A percentile compares a stretch with the other conserved stretches of the same genome.
phyloP scores from a whole-genome alignment of 2,329 filamentous ascomycete genomes.

The Aurifilum marmelostoma region DNA sequence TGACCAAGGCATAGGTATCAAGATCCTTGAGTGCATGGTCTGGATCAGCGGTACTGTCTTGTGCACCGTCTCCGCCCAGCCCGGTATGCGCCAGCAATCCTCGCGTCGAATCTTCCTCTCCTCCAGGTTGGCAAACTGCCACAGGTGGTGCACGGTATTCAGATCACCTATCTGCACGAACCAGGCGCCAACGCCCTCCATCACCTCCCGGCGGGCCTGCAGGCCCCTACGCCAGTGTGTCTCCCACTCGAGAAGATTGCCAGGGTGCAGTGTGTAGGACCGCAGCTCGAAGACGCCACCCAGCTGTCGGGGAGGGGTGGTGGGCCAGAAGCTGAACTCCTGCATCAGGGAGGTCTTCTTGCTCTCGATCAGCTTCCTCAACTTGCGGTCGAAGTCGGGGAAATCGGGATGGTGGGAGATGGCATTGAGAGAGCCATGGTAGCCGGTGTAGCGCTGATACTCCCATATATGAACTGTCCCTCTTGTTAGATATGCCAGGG shows the following conservation, averaged over 20 bases:
- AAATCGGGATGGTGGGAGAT: conserved; percentile 86
- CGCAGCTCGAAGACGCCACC: conserved; percentile 95
- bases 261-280: conserved; percentile 94
- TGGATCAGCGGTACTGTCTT: conserved; percentile 98
- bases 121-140: conserved; percentile 97
- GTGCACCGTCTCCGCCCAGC: conserved; percentile 97
- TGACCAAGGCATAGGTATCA: conserved; percentile 96
- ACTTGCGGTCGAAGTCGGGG: conserved; percentile 78
- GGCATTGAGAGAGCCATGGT: conserved; percentile 86
- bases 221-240: conserved; percentile 95
- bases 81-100: conserved; percentile 92
- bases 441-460: conserved; percentile 95
- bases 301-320: conserved; percentile 83
- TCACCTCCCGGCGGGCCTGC: conserved; percentile 88
- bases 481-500: conserved; percentile 20
- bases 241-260: conserved; percentile 97
- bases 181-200: conserved; percentile 98
- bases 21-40: conserved; percentile 89
- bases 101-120: conserved; percentile 89
- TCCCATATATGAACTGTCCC: conserved; percentile 95
- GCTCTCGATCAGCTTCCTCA: conserved; percentile 80
- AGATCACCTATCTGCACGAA: conserved; percentile 98
- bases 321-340: conserved; percentile 99
- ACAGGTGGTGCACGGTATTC: conserved; percentile 96
- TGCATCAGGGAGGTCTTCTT: conserved; percentile 96